phyloP scores from a whole-genome alignment of 2,329 filamentous ascomycete genomes.

The Pyrenophora seminiperda region DNA sequence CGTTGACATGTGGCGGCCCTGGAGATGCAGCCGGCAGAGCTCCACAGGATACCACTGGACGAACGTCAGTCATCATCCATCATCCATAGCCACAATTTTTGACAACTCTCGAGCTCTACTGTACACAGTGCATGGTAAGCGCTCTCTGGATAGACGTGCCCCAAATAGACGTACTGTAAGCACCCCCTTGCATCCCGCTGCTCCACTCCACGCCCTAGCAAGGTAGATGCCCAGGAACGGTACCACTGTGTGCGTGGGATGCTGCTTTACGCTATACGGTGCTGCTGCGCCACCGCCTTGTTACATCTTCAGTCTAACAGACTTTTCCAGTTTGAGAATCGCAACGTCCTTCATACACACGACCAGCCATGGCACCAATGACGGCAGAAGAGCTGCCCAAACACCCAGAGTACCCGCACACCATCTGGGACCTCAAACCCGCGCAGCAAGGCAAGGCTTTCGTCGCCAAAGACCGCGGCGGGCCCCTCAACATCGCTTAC shows the following conservation, averaged over 20 bases:
- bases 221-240: neutral
- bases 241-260: neutral
- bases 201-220: no score
- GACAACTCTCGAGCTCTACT: no score
- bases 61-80: no score
- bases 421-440: conserved; percentile 72
- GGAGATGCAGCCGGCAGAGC: no score
- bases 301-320: conserved; percentile 5
- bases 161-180: no score
- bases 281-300: conserved; percentile 25
- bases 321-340: conserved; percentile 4
- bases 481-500: conserved; percentile 76
- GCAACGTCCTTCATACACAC: neutral
- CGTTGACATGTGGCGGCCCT: conserved; percentile 3
- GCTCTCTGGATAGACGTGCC: no score
- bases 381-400: conserved; percentile 64
- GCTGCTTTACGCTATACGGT: conserved; percentile 2
- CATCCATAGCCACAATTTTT: no score
- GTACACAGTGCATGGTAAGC: no score
- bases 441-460: conserved; percentile 63
- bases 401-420: conserved; percentile 70
- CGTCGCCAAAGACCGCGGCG: conserved; percentile 73
- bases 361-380: conserved; percentile 40
- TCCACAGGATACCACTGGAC: no score
- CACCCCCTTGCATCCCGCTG: neutral